A percentile compares a stretch with the other conserved stretches of the same genome.
These are phyloP conservation scores for Rhizopogon vulgaris DNA, from an alignment of 768 basidiomycete genomes.

Conservation along the genomic window DNA sequence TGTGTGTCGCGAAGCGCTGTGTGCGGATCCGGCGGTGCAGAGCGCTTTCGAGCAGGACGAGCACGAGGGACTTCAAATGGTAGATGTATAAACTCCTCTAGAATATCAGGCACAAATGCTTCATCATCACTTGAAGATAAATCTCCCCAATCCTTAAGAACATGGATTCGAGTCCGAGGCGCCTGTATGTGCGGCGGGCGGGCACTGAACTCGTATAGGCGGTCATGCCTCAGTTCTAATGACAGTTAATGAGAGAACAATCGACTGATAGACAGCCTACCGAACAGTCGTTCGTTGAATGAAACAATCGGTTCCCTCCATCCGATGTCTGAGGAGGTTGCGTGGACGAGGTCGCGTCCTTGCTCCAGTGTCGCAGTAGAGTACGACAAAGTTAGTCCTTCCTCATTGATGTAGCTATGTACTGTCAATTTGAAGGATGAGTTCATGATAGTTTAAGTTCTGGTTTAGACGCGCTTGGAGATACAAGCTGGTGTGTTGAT, in stretches of 20 bases:
- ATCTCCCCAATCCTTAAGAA: conserved; percentile 35
- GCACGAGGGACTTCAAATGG: background rate
- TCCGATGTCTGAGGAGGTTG: conserved; percentile 6
- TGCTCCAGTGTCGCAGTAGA: conserved; percentile 7
- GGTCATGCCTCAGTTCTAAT: conserved; percentile 11
- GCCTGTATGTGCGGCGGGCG: conserved; percentile 11
- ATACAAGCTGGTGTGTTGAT: background rate
- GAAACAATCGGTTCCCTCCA: conserved; percentile 15
- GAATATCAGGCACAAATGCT: conserved; percentile 27
- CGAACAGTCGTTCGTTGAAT: background rate
- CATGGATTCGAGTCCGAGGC: conserved; percentile 5
- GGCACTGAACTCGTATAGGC: conserved; percentile 18
- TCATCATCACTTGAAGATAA: conserved; percentile 27
- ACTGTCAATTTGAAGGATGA: conserved; percentile 10
- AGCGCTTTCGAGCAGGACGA: background rate
- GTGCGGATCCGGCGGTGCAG: background rate
- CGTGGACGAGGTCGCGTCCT: conserved; percentile 15
- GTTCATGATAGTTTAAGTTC: background rate
- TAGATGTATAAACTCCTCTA: conserved; percentile 35
- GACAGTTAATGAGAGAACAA: background rate
- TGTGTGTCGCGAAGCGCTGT: background rate
- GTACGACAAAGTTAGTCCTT: background rate
- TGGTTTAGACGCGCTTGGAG: background rate
- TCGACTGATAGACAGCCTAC: background rate
- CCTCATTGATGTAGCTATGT: conserved; percentile 15